These are phyloP conservation scores for Penicillium robsamsonii DNA, from an alignment of 495 filamentous ascomycete species.

Conservation along the genomic window DNA sequence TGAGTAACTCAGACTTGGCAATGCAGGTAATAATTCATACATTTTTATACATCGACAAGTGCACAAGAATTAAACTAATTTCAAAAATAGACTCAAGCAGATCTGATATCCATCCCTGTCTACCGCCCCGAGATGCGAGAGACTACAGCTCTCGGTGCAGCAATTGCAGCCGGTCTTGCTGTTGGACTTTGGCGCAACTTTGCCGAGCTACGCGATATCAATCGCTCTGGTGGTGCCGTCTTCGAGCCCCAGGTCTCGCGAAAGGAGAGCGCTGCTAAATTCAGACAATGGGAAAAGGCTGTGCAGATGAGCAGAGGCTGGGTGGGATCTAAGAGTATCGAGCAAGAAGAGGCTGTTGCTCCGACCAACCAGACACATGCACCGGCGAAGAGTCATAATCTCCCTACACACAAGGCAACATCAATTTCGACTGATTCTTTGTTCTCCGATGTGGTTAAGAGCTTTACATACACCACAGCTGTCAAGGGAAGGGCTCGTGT, in stretches of 20 bases:
- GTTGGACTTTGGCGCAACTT: constrained; percentile 78
- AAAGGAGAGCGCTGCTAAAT: constrained; percentile 62
- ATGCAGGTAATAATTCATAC: constrained; percentile 63
- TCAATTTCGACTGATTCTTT: not conserved
- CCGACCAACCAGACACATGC: not conserved
- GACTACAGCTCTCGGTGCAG: constrained; percentile 88
- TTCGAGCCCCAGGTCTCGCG: constrained; percentile 68
- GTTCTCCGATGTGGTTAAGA: constrained; percentile 12
- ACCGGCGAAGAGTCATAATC: not conserved
- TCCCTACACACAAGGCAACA: not conserved
- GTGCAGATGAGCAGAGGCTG: constrained; percentile 86
- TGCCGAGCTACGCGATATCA: constrained; percentile 75
- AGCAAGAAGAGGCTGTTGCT: not conserved
- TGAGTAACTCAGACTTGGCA: constrained; percentile 87
- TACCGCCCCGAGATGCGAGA: constrained; percentile 71
- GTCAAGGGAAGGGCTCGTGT: constrained; percentile 16
- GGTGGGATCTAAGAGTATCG: constrained; percentile 31
- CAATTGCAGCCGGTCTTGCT: constrained; percentile 92
- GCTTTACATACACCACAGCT: not conserved
- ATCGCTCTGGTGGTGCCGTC: constrained; percentile 65
- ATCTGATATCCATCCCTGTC: constrained; percentile 45
- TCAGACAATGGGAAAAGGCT: constrained; percentile 76
- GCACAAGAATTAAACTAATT: not conserved
- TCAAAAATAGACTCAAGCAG: constrained; percentile 37
- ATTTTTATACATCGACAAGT: not conserved